A percentile compares a stretch with the other conserved stretches of the same genome.
Conservation (phyloP, 1,284 basidiomycete species). For the Cerrena zonata region DNA sequence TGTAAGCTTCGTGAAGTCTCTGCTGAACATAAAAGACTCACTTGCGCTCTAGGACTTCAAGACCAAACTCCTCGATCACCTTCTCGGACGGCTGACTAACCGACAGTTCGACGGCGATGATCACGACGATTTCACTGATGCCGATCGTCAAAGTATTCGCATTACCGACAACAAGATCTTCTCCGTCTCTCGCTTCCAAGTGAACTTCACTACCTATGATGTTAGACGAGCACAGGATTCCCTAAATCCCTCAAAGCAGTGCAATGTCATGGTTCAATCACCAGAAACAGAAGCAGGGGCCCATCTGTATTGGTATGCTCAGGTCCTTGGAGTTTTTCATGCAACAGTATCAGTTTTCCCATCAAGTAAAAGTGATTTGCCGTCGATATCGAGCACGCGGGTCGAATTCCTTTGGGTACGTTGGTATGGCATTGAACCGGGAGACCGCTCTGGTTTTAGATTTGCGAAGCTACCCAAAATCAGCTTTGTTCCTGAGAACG, state of each 20-base stretch:
- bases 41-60: constrained; percentile 18
- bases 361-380: constrained; percentile 2
- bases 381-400: neutral
- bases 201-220: constrained; percentile 28
- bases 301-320: constrained; percentile 32
- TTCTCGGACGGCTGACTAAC: constrained; percentile 11
- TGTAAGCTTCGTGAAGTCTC: neutral
- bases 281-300: neutral
- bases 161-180: constrained; percentile 18
- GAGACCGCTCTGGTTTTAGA: constrained; percentile 14
- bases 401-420: constrained; percentile 35
- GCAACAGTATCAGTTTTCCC: constrained; percentile 7
- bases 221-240: constrained; percentile 26
- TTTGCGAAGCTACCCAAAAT: too few species aligned
- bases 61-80: constrained; percentile 14
- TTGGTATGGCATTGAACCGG: constrained; percentile 27
- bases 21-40: neutral
- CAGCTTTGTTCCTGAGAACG: too few species aligned
- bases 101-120: constrained; percentile 2
- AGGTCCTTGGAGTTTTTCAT: constrained; percentile 32
- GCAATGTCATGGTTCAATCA: constrained; percentile 1
- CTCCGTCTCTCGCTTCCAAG: constrained; percentile 12
- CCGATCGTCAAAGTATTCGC: constrained; percentile 5
- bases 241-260: constrained; percentile 22
- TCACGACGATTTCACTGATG: constrained; percentile 1